Evolutionary conservation across 73 alveolate species (phyloP), one percentile per base, ranked within the genome.

Genomic region (Stentor coeruleus): DNA sequence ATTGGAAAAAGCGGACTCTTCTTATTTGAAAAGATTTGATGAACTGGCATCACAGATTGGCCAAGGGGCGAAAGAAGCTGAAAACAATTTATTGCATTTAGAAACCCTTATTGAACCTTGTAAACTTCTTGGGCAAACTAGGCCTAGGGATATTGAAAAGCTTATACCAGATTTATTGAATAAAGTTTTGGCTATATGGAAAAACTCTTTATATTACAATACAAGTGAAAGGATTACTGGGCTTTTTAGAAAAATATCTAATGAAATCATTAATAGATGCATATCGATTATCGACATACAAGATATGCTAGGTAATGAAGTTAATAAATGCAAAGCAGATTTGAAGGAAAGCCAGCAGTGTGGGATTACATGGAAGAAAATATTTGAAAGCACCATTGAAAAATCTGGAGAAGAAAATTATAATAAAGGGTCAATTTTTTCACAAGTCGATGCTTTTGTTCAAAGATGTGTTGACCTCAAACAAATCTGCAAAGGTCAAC

Each of bases 401-500:
- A 40, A 35, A 20, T 20, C 30, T 0, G 66, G 33, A 75, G n/a
- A 40, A 39, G 39, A 20, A 14, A 40, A 15, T 33, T 38, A 39
- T n/a, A 36, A 31, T 1, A 14, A 96, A 66, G 99, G 98, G 74
- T 96, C 99, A 30, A 98, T 98, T 75, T 98, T 97, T 85, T 99
- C 99, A 79, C 99, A 98, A 91, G 93, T 98, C 81, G 99, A 98
- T 86, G 99, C 99, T 11, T 98, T 98, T 88, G 99, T 98, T 84
- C 95, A 97, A 84, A 91, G 99, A 76, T 98, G 99, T 90, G 90
- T 94, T 81, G 99, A 98, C 83, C 95, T 97, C 39, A 93, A 93
- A 84, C 99, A 98, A 91, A 98, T 98, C 39, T 98, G 99, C 40
- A 97, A 96, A 83, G 99, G 99, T 42, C 96, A 96, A 86, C 90